Evolutionary conservation across 2,329 filamentous ascomycete species (phyloP).

Genomic region (Diatrype stigma): DNA sequence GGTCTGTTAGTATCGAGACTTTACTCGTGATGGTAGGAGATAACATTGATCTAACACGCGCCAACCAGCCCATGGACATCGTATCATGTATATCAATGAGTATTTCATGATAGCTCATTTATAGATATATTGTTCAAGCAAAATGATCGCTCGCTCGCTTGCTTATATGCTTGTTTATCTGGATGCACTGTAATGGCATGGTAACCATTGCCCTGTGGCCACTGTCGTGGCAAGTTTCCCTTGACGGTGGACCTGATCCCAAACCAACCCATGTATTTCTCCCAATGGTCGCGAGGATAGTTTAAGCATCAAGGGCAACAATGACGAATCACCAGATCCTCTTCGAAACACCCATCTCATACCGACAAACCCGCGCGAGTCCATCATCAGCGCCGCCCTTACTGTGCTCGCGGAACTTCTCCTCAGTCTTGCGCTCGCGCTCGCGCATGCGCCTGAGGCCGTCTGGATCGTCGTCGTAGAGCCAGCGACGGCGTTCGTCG

Average conservation of each 20-base stretch:
- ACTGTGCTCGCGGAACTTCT: slow-evolving; percentile 49
- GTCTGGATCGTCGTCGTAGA: slow-evolving; percentile 81
- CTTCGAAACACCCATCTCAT: slow-evolving; percentile 87
- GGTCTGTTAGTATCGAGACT: too few species aligned
- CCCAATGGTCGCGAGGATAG: background rate
- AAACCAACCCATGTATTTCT: background rate
- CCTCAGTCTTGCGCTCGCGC: slow-evolving; percentile 59
- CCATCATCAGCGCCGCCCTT: slow-evolving; percentile 50
- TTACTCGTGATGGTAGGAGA: too few species aligned
- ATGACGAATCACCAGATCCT: slow-evolving; percentile 80
- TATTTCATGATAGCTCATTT: too few species aligned
- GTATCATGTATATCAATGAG: too few species aligned
- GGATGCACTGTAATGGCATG: too few species aligned
- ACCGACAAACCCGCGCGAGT: slow-evolving; percentile 61
- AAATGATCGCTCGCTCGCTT: too few species aligned
- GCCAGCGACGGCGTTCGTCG: slow-evolving; percentile 79
- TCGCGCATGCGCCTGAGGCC: slow-evolving; percentile 58
- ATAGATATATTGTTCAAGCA: too few species aligned
- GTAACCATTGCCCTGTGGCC: too few species aligned
- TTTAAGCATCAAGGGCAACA: background rate
- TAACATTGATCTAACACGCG: too few species aligned
- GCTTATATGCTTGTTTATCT: too few species aligned
- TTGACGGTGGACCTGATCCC: background rate
- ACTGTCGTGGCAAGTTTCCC: too few species aligned
- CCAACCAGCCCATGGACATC: too few species aligned